Percentiles rank a stretch among this genome's conserved stretches.
phyloP scores from a whole-genome alignment of 768 basidiomycete species.

The Xerocomellus dryophilus region DNA sequence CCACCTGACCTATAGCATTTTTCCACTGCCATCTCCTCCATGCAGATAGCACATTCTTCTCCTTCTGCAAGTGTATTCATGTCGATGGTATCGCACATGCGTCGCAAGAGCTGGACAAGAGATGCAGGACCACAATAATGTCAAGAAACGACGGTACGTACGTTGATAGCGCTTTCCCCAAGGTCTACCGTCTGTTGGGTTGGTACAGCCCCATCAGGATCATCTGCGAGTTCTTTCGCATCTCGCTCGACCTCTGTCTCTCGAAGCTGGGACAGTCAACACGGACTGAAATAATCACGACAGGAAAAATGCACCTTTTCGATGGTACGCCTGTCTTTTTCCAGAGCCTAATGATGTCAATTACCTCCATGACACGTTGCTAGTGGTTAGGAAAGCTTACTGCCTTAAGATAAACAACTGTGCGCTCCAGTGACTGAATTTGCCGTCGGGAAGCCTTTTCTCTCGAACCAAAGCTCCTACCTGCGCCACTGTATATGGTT shows the following conservation, averaged over 20 bases:
- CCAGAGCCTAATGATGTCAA: constrained; percentile 5
- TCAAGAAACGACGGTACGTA: background rate
- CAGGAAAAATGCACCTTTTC: constrained; percentile 9
- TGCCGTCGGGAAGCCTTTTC: background rate
- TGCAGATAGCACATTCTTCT: constrained; percentile 22
- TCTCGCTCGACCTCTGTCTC: constrained; percentile 16
- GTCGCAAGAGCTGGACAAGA: constrained; percentile 13
- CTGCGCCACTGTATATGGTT: background rate
- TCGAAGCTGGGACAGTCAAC: constrained; percentile 12
- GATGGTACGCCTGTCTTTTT: constrained; percentile 15
- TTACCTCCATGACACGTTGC: background rate
- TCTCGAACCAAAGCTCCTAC: background rate
- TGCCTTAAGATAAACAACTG: background rate
- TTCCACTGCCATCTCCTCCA: constrained; percentile 13
- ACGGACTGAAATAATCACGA: background rate
- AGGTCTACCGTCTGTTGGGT: constrained; percentile 4
- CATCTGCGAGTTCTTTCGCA: constrained; percentile 10
- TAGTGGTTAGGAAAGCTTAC: background rate
- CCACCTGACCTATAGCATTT: constrained; percentile 22
- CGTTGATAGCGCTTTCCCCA: constrained; percentile 9
- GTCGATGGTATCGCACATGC: constrained; percentile 15
- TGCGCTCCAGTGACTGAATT: constrained; percentile 11
- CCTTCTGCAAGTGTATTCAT: constrained; percentile 22
- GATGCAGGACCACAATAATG: background rate
- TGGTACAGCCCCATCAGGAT: background rate